Percentiles rank a stretch among this genome's conserved stretches.
Conservation (phyloP, 148 eudicot genomes). For the Pharnaceum exiguum region DNA sequence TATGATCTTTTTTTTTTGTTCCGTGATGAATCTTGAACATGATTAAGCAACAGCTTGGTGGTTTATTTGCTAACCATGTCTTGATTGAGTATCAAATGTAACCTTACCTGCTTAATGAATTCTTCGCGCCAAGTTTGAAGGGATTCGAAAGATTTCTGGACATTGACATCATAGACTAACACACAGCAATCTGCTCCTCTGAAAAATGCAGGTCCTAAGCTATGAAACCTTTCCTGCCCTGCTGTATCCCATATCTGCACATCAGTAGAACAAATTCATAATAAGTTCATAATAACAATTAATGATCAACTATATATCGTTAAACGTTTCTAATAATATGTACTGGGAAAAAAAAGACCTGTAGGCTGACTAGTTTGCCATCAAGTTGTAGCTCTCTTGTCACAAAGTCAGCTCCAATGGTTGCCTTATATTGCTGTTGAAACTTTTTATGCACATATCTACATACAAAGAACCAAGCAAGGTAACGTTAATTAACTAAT, state of each 20-base stretch:
- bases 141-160: conserved; percentile 37
- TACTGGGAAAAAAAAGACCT: conserved; percentile 30
- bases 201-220: conserved; percentile 56
- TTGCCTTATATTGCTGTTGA: conserved; percentile 66
- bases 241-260: conserved; percentile 65
- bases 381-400: conserved; percentile 62
- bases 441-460: conserved; percentile 69
- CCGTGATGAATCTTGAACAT: too few relatives aligned
- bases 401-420: conserved; percentile 81
- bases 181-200: conserved; percentile 65
- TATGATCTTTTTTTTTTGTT: too few relatives aligned
- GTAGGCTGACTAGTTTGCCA: conserved; percentile 48
- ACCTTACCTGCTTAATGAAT: conserved; percentile 46
- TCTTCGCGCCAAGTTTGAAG: conserved; percentile 55
- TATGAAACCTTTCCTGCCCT: conserved; percentile 62
- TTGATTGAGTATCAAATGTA: too few relatives aligned
- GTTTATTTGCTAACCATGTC: too few relatives aligned
- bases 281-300: too few relatives aligned
- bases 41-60: too few relatives aligned
- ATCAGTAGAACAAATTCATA: neutral
- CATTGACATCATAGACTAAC: conserved; percentile 51
- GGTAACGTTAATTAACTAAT: neutral
- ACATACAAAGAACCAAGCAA: neutral
- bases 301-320: neutral
- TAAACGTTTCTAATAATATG: neutral